Evolutionary conservation across 176 grass and related monocot species (phyloP), one percentile per base, ranked within the genome.

Genomic region (Calamus simplicifolius): DNA sequence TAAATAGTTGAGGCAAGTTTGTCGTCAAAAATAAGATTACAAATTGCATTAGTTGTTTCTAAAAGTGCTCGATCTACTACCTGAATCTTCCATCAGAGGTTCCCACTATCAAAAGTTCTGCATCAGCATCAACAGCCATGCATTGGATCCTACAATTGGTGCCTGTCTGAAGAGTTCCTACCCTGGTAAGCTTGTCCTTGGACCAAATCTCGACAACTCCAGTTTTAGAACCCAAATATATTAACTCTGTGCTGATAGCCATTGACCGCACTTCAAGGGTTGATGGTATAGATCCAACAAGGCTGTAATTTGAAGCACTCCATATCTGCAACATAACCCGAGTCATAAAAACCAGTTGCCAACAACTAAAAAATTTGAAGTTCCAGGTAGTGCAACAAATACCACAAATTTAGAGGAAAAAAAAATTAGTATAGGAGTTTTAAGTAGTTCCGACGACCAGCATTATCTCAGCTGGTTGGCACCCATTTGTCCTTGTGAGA

Each of bases 161-260:
- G 5, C 80, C 85, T 1, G 64, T 81, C 73, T 84, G 80, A 51
- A 89, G 77, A n/a, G 80, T 6, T 30, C 80, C 85, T n/a, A 84
- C 57, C 70, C 58, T 80, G 60, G 70, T 63, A 23, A 80, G 80
- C 73, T 81, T 89, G 29, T 89, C 77, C 64, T 75, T 77, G n/a
- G 80, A 89, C 85, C 85, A 89, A 64, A 84, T 89, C 85, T 89
- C 85, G 38, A 89, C 64, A 12, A 25, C 49, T 57, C 77, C 85
- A 29, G 15, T 63, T 58, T 78, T 77, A n/a, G 75, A 74, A 0
- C 77, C 85, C 3, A 89, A 19, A 52, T 84, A 84, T 6, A 89
- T 25, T 52, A 84, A 78, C 66, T 89, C 85, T 0, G 73, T 51
- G 56, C 73, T 77, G 4, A 84, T 71, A 31, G 65, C 85, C 60